Evolutionary conservation across 1,139 yeast genomes (phyloP).

Genomic region (Komagataea norvegica): DNA sequence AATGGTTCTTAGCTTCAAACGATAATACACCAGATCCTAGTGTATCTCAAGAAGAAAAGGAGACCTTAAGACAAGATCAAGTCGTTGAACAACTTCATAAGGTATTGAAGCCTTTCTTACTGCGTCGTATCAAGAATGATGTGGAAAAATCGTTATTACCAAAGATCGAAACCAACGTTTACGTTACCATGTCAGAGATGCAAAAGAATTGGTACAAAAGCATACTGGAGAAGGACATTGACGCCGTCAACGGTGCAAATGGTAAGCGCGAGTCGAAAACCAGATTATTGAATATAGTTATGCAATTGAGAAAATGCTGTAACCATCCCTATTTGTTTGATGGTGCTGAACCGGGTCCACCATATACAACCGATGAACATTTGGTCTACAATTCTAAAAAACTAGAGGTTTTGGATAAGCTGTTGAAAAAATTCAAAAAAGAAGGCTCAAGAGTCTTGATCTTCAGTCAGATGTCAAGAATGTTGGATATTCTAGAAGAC

Average conservation of each 20-base stretch:
- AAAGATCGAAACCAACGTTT: constrained; percentile 66
- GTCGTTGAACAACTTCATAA: constrained; percentile 86
- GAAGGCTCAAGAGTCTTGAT: constrained; percentile 75
- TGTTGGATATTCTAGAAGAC: constrained; percentile 75
- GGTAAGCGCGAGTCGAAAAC: constrained; percentile 75
- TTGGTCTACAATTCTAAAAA: constrained; percentile 68
- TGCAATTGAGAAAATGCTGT: constrained; percentile 81
- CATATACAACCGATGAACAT: constrained; percentile 79
- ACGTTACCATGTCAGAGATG: constrained; percentile 72
- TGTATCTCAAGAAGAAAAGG: constrained; percentile 29
- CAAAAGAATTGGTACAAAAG: constrained; percentile 74
- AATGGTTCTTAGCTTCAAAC: constrained; percentile 50
- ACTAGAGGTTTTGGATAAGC: constrained; percentile 64
- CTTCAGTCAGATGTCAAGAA: constrained; percentile 78
- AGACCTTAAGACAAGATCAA: constrained; percentile 47
- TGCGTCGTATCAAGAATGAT: constrained; percentile 73
- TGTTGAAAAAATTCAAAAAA: constrained; percentile 54
- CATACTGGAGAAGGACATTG: constrained; percentile 71
- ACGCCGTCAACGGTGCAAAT: constrained; percentile 77
- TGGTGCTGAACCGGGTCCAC: constrained; percentile 88
- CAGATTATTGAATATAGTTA: constrained; percentile 67
- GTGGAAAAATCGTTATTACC: constrained; percentile 76
- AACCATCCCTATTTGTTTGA: constrained; percentile 80
- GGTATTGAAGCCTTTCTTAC: constrained; percentile 71
- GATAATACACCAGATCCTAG: constrained; percentile 31